Conservation (phyloP, 2,329 filamentous ascomycete species). For the Apiospora aurea region DNA sequence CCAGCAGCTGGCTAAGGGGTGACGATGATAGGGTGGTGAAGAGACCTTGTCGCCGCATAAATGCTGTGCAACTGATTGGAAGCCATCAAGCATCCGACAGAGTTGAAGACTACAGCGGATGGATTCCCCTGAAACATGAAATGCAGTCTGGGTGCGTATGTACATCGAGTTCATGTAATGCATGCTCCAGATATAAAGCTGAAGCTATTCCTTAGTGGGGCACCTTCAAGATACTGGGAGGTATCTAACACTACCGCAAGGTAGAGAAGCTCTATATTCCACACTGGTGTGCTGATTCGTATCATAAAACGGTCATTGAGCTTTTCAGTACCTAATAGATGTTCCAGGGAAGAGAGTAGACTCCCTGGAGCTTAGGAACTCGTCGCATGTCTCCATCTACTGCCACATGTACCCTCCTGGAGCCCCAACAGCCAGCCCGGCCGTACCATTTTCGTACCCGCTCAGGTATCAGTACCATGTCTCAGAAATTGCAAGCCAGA, state of each 20-base stretch:
- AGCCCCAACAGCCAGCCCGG: constrained; percentile 1
- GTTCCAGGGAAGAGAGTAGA: constrained; percentile 12
- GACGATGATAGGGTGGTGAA: neutral
- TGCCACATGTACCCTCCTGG: neutral
- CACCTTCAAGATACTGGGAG: constrained; percentile 6
- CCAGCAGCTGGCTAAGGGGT: neutral
- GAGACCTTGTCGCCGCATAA: constrained; percentile 12
- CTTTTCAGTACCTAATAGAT: neutral
- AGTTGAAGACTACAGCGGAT: constrained; percentile 11
- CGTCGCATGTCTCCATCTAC: constrained; percentile 12
- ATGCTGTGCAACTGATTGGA: neutral
- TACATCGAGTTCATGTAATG: constrained; percentile 5
- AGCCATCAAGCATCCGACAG: neutral
- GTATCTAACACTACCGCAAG: constrained; percentile 4
- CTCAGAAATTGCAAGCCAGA: constrained; percentile 8
- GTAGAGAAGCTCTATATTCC: constrained; percentile 11
- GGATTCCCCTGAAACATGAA: neutral
- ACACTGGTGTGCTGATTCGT: constrained; percentile 8
- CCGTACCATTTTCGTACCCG: constrained; percentile 2
- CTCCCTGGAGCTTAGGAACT: neutral
- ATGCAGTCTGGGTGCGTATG: neutral
- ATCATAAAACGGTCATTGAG: constrained; percentile 8
- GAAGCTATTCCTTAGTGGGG: constrained; percentile 5
- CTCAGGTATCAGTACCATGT: constrained; percentile 6
- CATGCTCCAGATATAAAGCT: neutral